Evolutionary conservation across 257 asterid genomes (phyloP), one percentile per base, ranked within the genome.

Genomic region (Phtheirospermum japonicum): DNA sequence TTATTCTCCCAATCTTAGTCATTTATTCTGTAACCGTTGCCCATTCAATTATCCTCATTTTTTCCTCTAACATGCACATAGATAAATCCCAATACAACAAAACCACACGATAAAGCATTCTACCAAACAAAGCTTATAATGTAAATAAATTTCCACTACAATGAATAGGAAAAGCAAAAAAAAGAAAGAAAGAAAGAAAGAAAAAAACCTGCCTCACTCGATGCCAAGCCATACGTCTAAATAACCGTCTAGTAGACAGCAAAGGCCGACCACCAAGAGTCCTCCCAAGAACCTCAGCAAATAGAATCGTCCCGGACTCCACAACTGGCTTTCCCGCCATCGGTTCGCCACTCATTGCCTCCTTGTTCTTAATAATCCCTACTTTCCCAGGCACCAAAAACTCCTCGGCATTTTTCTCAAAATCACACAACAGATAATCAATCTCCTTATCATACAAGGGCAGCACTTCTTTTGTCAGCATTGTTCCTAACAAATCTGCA

Each of bases 151-250:
- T 13, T 51, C 9, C 52, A 67, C 9, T 40, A 40, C 48, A 8
- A n/a, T 23, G 5, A 16, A 19, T 13, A 33, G 64, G 0, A 16
- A 61, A 67, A n/a, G n/a, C n/a, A n/a, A n/a, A n/a, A n/a, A n/a
- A n/a, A n/a, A n/a, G n/a, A 57, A 64, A 63, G 71, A 66, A 57
- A n/a, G 26, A 64, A 71, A 73, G 89, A 55, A 79, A 77, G 94
- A 77, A 73, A 85, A 82, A 78, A 74, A 89, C 97, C 97, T 93
- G 96, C 97, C 99, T 89, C 92, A 89, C 96, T 68, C 99, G 96
- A 76, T 89, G 99, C 99, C 97, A 87, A 2, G 92, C 88, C 16
- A 87, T 72, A 33, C 92, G 88, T 58, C 87, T 79, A 71, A 87
- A 76, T 31, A 89, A 84, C 73, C 82, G 76, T 69, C 97, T 83